Conservation (phyloP, 306 rosid species). For the Corylus heterophylla region DNA sequence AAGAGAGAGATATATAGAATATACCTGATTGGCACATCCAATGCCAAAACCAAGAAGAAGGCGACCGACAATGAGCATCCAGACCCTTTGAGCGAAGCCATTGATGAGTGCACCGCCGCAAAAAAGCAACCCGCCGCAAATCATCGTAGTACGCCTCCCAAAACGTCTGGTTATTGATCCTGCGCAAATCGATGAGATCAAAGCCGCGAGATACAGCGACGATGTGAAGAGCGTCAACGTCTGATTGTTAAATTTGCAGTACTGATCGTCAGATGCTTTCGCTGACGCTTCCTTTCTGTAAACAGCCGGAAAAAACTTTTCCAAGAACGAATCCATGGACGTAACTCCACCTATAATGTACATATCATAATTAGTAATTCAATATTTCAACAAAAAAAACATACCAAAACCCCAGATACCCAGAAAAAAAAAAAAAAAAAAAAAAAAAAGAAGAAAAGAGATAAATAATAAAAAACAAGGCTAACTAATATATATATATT, state of each 20-base stretch:
- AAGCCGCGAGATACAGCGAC: slow-evolving; percentile 73
- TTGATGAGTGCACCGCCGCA: slow-evolving; percentile 60
- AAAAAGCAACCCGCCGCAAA: slow-evolving; percentile 56
- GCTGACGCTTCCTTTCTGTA: slow-evolving; percentile 34
- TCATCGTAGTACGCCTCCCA: slow-evolving; percentile 65
- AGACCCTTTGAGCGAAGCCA: slow-evolving; percentile 41
- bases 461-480: too few relatives aligned
- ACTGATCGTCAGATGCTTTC: slow-evolving; percentile 47
- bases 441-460: too few relatives aligned
- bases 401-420: neutral
- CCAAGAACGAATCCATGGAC: slow-evolving; percentile 67
- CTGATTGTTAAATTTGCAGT: slow-evolving; percentile 72
- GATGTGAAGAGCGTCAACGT: slow-evolving; percentile 69
- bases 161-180: slow-evolving; percentile 44
- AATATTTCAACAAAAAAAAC: neutral
- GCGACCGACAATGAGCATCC: slow-evolving; percentile 75
- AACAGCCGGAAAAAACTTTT: slow-evolving; percentile 60
- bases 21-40: slow-evolving; percentile 80
- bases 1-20: too few relatives aligned
- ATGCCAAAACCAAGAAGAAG: slow-evolving; percentile 81
- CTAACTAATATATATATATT: neutral
- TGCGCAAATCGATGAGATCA: slow-evolving; percentile 49
- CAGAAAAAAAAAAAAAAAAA: too few relatives aligned
- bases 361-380: neutral
- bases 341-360: slow-evolving; percentile 72